Conservation (phyloP, 495 filamentous ascomycete species). For the Aspergillus kassunensis region DNA sequence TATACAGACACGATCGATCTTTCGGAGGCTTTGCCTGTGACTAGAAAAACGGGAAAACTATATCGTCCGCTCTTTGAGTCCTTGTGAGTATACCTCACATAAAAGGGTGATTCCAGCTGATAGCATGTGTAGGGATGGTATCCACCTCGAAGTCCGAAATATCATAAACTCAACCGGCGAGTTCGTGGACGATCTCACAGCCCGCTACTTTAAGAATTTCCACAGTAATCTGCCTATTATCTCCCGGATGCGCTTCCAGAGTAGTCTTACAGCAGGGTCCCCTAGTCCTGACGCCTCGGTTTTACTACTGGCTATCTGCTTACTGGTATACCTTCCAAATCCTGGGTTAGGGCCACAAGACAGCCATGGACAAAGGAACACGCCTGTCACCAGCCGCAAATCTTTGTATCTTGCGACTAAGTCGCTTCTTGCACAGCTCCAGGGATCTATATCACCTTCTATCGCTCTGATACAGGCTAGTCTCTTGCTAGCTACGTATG, state of each 20-base stretch:
- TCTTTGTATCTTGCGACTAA: slow-evolving; percentile 32
- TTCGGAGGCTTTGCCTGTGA: neutral
- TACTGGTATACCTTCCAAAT: slow-evolving; percentile 24
- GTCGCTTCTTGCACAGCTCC: slow-evolving; percentile 33
- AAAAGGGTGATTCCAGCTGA: neutral
- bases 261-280: slow-evolving; percentile 13
- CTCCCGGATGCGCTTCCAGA: slow-evolving; percentile 29
- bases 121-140: neutral
- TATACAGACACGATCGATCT: neutral
- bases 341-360: neutral
- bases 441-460: slow-evolving; percentile 23
- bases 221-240: slow-evolving; percentile 34
- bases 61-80: neutral
- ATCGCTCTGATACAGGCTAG: slow-evolving; percentile 34
- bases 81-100: neutral
- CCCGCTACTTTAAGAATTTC: slow-evolving; percentile 32
- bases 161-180: slow-evolving; percentile 30
- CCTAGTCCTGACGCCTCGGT: slow-evolving; percentile 28
- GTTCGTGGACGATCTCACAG: slow-evolving; percentile 31
- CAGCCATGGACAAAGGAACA: neutral
- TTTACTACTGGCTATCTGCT: slow-evolving; percentile 31
- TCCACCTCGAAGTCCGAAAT: slow-evolving; percentile 20
- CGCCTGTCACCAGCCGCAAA: slow-evolving; percentile 11
- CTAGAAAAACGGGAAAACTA: neutral
- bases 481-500: slow-evolving; percentile 27